Evolutionary conservation across 371 early-diverging fungal genomes (phyloP), one percentile per base, ranked within the genome.

Genomic region (Mucor piriformis): DNA sequence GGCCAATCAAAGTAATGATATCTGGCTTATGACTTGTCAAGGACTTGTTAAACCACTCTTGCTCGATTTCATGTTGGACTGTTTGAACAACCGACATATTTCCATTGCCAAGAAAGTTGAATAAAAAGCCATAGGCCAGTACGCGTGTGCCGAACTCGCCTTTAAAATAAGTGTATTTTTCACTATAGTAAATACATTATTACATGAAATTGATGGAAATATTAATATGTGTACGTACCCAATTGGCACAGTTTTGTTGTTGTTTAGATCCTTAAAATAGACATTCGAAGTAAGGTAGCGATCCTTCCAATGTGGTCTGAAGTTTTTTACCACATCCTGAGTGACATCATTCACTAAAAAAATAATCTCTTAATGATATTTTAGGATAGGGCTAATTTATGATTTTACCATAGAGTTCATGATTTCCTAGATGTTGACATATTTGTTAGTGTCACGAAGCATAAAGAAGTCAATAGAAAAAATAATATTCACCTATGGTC

Each of bases 41-140:
- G n/a, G 85, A 76, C 33, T 81, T 59, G 15, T 74, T 61, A 68
- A 86, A 86, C 87, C 87, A 86, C 6, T 77, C 73, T 51, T 82
- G 42, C 12, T 66, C 67, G 27, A 87, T 71, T 37, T 81, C 85
- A 48, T 70, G 65, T 13, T 66, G 80, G 10, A 83, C 74, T 38
- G 49, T 70, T 65, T 69, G 66, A 42, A 83, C 64, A 7, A 75
- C 59, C 1, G 80, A 67, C 29, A 63, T 60, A 63, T 77, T 70
- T 35, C 74, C 76, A 18, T 72, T 70, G 13, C 72, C 72, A 6
- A 54, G 54, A 52, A 84, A 86, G 62, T 84, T 76, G 69, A 64
- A 84, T 20, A 84, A 56, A 59, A 82, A 87, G 2, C 85, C 84
- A 53, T 82, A 83, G 15, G 83, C 73, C 24, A 85, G 66, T 15